phyloP scores from a whole-genome alignment of 371 early-diverging fungal genomes.

The Mitosporidium daphniae region DNA sequence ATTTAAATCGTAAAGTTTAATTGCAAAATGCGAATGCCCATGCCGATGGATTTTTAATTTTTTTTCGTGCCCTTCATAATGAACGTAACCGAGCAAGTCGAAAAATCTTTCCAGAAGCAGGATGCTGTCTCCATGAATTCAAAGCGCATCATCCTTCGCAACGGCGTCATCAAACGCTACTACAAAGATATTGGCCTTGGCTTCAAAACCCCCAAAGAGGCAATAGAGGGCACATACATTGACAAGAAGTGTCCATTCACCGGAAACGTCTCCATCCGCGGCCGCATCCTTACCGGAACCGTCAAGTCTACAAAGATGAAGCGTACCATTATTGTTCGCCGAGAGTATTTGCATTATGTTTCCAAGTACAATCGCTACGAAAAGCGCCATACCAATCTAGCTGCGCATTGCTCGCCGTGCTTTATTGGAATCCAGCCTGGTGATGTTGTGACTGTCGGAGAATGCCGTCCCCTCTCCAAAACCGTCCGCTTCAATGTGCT shows the following conservation, averaged over 20 bases:
- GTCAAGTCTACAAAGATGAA: constrained; percentile 93
- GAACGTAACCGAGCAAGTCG: no score
- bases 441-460: constrained; percentile 78
- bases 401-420: constrained; percentile 87
- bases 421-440: constrained; percentile 77
- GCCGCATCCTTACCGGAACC: constrained; percentile 81
- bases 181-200: constrained; percentile 93
- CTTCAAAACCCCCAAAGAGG: constrained; percentile 94
- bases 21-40: no score
- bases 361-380: constrained; percentile 99
- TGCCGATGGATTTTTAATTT: no score
- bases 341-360: constrained; percentile 96
- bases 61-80: no score
- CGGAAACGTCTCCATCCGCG: constrained; percentile 82
- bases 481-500: constrained; percentile 95
- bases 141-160: constrained; percentile 16
- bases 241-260: constrained; percentile 99
- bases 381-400: constrained; percentile 97
- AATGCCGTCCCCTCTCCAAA: constrained; percentile 87
- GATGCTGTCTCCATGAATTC: constrained; percentile 65
- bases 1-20: no score
- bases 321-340: constrained; percentile 82
- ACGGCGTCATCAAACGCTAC: constrained; percentile 18
- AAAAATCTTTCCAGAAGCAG: constrained; percentile 85
- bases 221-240: constrained; percentile 67